Evolutionary conservation across 2,329 filamentous ascomycete species (phyloP), one percentile per base, ranked within the genome.

Genomic region (Botrytis byssoidea): DNA sequence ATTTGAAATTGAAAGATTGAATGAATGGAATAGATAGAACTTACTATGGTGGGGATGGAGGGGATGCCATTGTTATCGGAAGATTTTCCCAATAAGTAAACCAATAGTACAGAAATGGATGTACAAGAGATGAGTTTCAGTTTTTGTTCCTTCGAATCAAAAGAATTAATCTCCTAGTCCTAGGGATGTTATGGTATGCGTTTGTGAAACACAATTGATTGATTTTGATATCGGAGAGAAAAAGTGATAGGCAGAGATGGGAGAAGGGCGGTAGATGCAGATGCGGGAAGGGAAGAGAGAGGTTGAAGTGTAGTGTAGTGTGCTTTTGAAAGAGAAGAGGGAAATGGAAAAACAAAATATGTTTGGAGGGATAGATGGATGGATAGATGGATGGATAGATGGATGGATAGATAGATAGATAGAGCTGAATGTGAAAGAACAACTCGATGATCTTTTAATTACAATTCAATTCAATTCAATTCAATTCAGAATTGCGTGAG

Each of bases 11-110:
- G 22, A 29, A 37, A 35, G 44, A 35, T 65, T 37, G 37, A 40
- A 51, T 14, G 48, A 16, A 35, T 18, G 12, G 35, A 32, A 35
- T 22, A 29, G 40, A 46, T 29, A 29, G 40, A 61, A 72, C 71
- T 72, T 51, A 72, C 71, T 72, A 72, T 69, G 71, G 71, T 59
- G 71, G 71, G 51, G 71, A 69, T 72, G 63, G 71, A 59, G 71
- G 63, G 63, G 63, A 68, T 68, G 65, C 66, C 63, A 72, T 72
- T 72, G 51, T 51, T 57, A 64, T 66, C 48, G 46, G 70, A 32
- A 6, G 48, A 69, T 29, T 29, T 35, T 25, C 37, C 60, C 48
- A 40, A 68, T 4, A 57, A 29, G 65, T 42, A 42, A 67, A 67
- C 16, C 3, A 55, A 29, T 55, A 29, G 63, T 66, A 35, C 51